These are phyloP conservation scores for Geotrichum bryndzae DNA, from an alignment of 1,139 yeast genomes.

Conservation along the genomic window DNA sequence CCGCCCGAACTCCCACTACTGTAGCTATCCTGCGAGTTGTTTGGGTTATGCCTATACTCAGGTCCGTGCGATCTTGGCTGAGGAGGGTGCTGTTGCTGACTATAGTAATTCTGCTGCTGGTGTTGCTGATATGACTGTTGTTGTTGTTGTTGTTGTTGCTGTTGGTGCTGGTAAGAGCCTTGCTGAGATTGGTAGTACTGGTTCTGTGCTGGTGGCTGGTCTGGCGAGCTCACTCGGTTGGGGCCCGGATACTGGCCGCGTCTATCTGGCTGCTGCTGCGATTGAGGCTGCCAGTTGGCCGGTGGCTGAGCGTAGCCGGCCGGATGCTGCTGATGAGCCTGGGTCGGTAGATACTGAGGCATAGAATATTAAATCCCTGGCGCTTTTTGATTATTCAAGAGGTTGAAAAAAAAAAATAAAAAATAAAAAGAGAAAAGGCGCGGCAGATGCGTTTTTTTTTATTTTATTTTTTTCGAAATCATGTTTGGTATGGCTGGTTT, in stretches of 20 bases:
- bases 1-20: not conserved
- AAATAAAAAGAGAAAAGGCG: too few species aligned
- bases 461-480: too few species aligned
- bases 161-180: not conserved
- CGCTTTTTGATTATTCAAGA: not conserved
- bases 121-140: not conserved
- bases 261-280: not conserved
- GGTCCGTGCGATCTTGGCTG: not conserved
- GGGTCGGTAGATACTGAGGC: not conserved
- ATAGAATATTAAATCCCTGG: not conserved
- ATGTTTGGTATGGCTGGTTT: not conserved
- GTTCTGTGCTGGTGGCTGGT: not conserved
- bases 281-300: not conserved
- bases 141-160: not conserved
- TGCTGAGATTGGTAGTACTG: slow-evolving; percentile 1
- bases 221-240: not conserved
- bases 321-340: not conserved
- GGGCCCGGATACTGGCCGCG: not conserved
- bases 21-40: not conserved
- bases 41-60: not conserved
- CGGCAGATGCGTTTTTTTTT: too few species aligned
- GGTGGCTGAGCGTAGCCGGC: not conserved
- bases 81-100: not conserved
- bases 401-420: too few species aligned
- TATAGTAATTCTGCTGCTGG: not conserved